Conservation (phyloP, 495 filamentous ascomycete species). For the Opeltia flavorubescens region DNA sequence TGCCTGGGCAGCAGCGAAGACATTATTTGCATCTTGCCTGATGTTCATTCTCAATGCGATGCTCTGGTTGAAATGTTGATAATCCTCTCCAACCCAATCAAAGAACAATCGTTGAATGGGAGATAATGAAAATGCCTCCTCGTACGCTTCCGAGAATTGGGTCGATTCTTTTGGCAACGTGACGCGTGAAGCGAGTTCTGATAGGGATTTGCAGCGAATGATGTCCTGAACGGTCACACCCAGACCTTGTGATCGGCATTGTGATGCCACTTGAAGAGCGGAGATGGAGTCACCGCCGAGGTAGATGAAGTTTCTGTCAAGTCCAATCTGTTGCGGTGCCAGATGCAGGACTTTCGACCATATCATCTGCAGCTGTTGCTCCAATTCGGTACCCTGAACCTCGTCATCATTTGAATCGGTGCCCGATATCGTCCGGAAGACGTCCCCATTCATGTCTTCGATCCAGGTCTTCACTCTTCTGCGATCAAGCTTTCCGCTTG, state of each 20-base stretch:
- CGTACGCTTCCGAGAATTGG: conserved; percentile 7
- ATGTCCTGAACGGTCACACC: conserved; percentile 25
- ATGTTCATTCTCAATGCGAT: conserved; percentile 5
- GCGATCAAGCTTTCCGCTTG: conserved; percentile 31
- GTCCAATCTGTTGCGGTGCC: conserved; percentile 14
- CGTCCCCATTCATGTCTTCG: conserved; percentile 10
- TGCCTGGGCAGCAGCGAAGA: background rate
- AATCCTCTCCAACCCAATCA: conserved; percentile 6
- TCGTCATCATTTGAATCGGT: background rate
- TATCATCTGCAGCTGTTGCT: conserved; percentile 20
- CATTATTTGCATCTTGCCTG: background rate
- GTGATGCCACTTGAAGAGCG: conserved; percentile 31
- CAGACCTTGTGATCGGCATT: conserved; percentile 20
- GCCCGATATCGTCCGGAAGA: conserved; percentile 4
- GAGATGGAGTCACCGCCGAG: conserved; percentile 43
- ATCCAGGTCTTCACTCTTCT: conserved; percentile 11
- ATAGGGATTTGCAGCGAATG: conserved; percentile 15
- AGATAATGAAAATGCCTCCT: conserved; percentile 19
- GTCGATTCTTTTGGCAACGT: conserved; percentile 6
- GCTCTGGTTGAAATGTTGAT: conserved; percentile 19
- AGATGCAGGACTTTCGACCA: conserved; percentile 27
- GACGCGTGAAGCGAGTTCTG: conserved; percentile 6
- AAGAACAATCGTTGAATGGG: conserved; percentile 33
- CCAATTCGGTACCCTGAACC: conserved; percentile 1
- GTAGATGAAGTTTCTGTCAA: conserved; percentile 38